These are phyloP conservation scores for Arthrobotrys conoides DNA, from an alignment of 2,329 filamentous ascomycete species.

Conservation along the genomic window DNA sequence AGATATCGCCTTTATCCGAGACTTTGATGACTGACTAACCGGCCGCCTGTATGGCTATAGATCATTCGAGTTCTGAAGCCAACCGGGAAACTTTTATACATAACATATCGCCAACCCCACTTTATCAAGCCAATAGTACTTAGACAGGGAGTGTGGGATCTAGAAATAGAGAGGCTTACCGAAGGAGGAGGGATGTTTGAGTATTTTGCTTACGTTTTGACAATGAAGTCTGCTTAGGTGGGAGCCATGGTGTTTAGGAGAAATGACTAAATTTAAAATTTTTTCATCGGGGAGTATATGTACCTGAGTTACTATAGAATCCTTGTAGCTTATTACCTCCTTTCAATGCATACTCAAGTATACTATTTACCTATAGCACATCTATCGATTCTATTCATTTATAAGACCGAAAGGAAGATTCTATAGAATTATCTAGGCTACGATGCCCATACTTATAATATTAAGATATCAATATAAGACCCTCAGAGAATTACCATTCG, in stretches of 20 bases:
- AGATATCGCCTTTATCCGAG: neutral
- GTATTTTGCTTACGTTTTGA: constrained; percentile 63
- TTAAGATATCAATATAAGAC: no score
- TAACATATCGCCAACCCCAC: constrained; percentile 63
- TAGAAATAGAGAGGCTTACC: constrained; percentile 61
- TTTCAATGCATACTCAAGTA: no score
- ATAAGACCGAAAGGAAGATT: no score
- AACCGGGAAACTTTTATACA: constrained; percentile 61
- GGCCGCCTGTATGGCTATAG: constrained; percentile 15
- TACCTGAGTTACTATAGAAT: no score
- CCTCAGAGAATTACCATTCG: no score
- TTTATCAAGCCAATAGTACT: constrained; percentile 62
- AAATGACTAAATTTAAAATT: neutral
- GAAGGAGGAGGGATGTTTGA: constrained; percentile 62
- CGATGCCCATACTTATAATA: no score
- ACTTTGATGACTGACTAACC: constrained; percentile 10
- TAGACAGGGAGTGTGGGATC: constrained; percentile 49
- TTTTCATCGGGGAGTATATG: no score
- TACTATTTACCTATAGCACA: no score
- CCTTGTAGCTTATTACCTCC: no score
- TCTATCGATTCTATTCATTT: no score
- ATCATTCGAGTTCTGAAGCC: constrained; percentile 61
- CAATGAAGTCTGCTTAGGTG: constrained; percentile 58
- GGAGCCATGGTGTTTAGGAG: neutral
- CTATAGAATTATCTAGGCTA: no score